These are phyloP conservation scores for Saccharomyces hybrid DNA, from an alignment of 1,139 yeast genomes.

Conservation along the genomic window DNA sequence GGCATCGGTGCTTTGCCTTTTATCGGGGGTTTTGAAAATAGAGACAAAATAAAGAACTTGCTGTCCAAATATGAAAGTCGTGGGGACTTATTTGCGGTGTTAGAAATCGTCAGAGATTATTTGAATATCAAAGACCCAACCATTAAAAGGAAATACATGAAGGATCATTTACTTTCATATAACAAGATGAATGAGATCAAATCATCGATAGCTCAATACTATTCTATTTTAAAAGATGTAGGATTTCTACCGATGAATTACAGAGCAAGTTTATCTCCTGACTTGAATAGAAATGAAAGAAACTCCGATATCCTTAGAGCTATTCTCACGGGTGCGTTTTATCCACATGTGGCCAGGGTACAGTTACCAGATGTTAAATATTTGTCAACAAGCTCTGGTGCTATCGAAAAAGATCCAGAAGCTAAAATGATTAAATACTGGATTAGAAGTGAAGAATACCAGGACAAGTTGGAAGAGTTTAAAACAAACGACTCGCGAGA, in stretches of 20 bases:
- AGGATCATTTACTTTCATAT: conserved; percentile 54
- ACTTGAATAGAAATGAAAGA: conserved; percentile 42
- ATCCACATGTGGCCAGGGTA: conserved; percentile 75
- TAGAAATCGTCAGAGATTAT: conserved; percentile 50
- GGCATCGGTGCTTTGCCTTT: conserved; percentile 67
- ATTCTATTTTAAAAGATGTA: conserved; percentile 59
- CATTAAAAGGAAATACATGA: conserved; percentile 44
- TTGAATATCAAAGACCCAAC: conserved; percentile 25
- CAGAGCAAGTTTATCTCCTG: conserved; percentile 13
- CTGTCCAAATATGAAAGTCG: conserved; percentile 38
- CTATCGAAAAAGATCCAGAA: conserved; percentile 79
- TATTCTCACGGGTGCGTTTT: conserved; percentile 68
- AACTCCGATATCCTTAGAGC: conserved; percentile 53
- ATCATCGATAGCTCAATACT: conserved; percentile 61
- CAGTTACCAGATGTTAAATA: conserved; percentile 77
- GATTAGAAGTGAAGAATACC: conserved; percentile 52
- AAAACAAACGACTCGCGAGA: conserved; percentile 1
- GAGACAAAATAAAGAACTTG: conserved; percentile 52
- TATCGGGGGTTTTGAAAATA: conserved; percentile 48
- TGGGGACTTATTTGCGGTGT: conserved; percentile 72
- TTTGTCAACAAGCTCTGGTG: conserved; percentile 62
- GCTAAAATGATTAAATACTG: conserved; percentile 65
- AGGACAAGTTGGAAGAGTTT: conserved; percentile 23
- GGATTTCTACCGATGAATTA: conserved; percentile 61
- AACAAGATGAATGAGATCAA: conserved; percentile 62